phyloP scores from a whole-genome alignment of 2,329 filamentous ascomycete genomes.

The Bipolaris gigantea region DNA sequence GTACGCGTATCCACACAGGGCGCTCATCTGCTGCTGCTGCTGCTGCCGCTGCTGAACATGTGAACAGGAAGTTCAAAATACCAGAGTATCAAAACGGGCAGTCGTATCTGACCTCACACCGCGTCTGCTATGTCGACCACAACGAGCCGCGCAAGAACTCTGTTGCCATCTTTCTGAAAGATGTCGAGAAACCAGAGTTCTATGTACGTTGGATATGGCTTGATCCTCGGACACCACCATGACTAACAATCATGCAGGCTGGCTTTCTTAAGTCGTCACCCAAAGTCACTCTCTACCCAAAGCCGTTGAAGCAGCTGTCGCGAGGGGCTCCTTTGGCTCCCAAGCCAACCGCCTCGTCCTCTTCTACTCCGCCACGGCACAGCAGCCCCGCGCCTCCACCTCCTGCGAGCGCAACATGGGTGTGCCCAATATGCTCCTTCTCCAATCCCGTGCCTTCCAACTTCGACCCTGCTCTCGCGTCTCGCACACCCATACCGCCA shows the following conservation, averaged over 20 bases:
- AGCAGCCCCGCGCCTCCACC: constrained; percentile 51
- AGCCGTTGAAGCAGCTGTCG: constrained; percentile 69
- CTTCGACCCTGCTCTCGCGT: constrained; percentile 82
- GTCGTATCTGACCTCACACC: constrained; percentile 93
- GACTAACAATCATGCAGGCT: constrained; percentile 56
- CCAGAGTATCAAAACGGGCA: constrained; percentile 93
- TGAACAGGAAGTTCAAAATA: constrained; percentile 84
- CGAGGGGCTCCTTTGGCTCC: constrained; percentile 52
- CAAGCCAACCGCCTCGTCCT: constrained; percentile 40
- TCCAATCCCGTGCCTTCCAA: constrained; percentile 91
- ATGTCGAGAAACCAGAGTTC: constrained; percentile 87
- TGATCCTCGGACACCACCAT: background rate
- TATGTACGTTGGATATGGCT: constrained; percentile 26
- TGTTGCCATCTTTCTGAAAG: constrained; percentile 81
- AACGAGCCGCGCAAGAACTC: constrained; percentile 82
- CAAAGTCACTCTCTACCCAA: constrained; percentile 87
- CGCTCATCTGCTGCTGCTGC: constrained; percentile 12
- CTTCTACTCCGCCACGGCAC: constrained; percentile 39
- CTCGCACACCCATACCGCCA: constrained; percentile 77
- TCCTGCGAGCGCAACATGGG: constrained; percentile 76
- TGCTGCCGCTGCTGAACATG: constrained; percentile 16
- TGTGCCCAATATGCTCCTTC: constrained; percentile 94
- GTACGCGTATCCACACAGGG: constrained; percentile 56
- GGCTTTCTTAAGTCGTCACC: constrained; percentile 94
- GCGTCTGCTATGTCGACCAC: constrained; percentile 92